These are phyloP conservation scores for barley (Hordeum vulgare) DNA, from an alignment of 176 grass and related monocot species.

Conservation along the genomic window DNA sequence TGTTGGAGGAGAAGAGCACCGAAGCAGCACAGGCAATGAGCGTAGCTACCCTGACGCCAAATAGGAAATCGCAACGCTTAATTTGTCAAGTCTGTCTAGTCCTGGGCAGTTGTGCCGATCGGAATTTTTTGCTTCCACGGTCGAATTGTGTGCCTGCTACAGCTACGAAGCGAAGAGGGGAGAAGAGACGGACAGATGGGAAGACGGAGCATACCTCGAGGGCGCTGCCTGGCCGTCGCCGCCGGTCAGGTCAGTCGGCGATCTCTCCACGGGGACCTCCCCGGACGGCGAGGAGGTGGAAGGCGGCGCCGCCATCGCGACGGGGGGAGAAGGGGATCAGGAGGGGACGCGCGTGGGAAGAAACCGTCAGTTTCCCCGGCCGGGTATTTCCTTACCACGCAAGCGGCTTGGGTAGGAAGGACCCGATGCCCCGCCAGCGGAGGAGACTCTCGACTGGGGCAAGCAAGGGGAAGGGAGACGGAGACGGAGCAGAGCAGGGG, in stretches of 20 bases:
- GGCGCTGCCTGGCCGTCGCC: not conserved
- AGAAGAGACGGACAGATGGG: not conserved
- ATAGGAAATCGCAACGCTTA: not conserved
- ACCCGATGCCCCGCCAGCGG: not conserved
- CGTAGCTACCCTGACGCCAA: not conserved
- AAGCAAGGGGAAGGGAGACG: too few species aligned
- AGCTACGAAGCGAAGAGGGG: not conserved
- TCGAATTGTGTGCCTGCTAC: not conserved
- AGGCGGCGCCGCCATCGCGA: constrained; percentile 6
- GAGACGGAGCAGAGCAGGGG: too few species aligned
- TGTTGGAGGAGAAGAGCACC: not conserved
- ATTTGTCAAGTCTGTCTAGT: not conserved
- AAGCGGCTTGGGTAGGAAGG: not conserved
- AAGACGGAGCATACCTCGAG: constrained; percentile 18
- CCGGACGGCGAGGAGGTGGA: not conserved
- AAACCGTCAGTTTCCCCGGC: not conserved
- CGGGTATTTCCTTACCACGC: too few species aligned
- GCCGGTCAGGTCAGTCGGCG: not conserved
- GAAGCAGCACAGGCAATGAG: not conserved
- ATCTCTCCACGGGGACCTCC: constrained; percentile 14
- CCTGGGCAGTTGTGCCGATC: not conserved
- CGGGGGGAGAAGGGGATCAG: not conserved
- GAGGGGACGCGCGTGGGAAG: not conserved
- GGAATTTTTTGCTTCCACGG: not conserved
- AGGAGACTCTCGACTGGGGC: not conserved